Conservation (phyloP, 345 rosid genomes). For the Brassica nigra region DNA sequence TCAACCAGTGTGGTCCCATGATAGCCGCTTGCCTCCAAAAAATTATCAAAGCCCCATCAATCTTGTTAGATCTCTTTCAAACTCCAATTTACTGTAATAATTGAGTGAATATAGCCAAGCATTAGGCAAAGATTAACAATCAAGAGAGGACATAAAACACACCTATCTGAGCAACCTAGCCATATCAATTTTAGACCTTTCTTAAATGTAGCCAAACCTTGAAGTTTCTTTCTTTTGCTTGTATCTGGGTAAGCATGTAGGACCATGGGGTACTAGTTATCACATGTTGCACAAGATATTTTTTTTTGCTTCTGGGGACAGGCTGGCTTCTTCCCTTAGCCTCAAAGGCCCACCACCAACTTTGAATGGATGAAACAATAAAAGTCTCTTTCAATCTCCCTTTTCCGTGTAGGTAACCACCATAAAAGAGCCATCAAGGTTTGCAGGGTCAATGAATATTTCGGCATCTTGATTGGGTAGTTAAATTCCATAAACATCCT, state of each 20-base stretch:
- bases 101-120: background rate
- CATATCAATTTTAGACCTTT: background rate
- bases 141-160: conserved; percentile 14
- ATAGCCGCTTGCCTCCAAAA: conserved; percentile 25
- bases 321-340: conserved; percentile 30
- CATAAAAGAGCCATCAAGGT: background rate
- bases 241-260: conserved; percentile 35
- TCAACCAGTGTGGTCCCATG: conserved; percentile 38
- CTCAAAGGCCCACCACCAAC: conserved; percentile 39
- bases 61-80: conserved; percentile 18
- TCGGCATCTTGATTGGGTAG: conserved; percentile 14
- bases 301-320: background rate
- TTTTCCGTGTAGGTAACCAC: conserved; percentile 12
- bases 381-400: conserved; percentile 33
- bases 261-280: conserved; percentile 26
- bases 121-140: background rate
- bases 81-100: background rate
- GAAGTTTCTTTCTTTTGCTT: conserved; percentile 18
- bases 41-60: background rate
- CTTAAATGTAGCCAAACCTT: conserved; percentile 5
- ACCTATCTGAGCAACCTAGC: conserved; percentile 1
- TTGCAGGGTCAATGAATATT: conserved; percentile 26
- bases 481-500: conserved; percentile 12
- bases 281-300: conserved; percentile 29
- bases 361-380: conserved; percentile 20